Evolutionary conservation across 805 yeast genomes (phyloP), one percentile per base, ranked within the genome.

Genomic region (Kockiozyma suomiensis): DNA sequence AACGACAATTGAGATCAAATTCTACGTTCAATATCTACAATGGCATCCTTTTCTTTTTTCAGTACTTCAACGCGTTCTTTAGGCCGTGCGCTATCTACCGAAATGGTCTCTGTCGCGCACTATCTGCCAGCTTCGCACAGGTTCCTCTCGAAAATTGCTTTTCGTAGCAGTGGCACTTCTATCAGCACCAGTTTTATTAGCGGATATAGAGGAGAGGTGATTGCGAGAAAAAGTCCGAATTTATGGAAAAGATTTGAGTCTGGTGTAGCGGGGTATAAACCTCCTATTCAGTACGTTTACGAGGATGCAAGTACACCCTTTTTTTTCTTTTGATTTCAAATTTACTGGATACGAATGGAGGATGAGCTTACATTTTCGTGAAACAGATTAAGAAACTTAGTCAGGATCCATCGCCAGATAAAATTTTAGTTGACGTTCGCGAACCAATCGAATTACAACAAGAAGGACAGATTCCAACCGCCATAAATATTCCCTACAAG

Each of bases 401-500:
- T 2, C 30, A 48, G 32, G 33, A 46, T 25, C 66, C 66, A 4
- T 32, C 43, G 4, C 25, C 25, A 1, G 66, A 59, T 25, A 59
- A 32, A 28, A 55, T 90, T 43, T 75, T 93, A 40, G 85, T 93
- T 25, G 99, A 93, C 71, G 97, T 90, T 21, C 85, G 99, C 72
- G 98, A 93, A 77, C 97, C 97, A 4, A 81, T 78, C 26, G 99
- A 93, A 75, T 80, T 76, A 69, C 76, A 76, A 40, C 83, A 78
- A 50, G 58, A 55, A 45, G 97, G 97, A 45, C 85, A 82, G 71
- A 87, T 93, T 68, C 97, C 97, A 30, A 81, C 83, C 13, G 86
- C 98, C 4, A 74, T 92, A 58, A 94, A 94, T 71, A 82, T 93
- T 59, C 98, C 99, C 19, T 86, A 85, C 76, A 90, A 90, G 70